Evolutionary conservation across 257 asterid genomes (phyloP), one percentile per base, ranked within the genome.

Genomic region (Fraxinus quadrangulata): DNA sequence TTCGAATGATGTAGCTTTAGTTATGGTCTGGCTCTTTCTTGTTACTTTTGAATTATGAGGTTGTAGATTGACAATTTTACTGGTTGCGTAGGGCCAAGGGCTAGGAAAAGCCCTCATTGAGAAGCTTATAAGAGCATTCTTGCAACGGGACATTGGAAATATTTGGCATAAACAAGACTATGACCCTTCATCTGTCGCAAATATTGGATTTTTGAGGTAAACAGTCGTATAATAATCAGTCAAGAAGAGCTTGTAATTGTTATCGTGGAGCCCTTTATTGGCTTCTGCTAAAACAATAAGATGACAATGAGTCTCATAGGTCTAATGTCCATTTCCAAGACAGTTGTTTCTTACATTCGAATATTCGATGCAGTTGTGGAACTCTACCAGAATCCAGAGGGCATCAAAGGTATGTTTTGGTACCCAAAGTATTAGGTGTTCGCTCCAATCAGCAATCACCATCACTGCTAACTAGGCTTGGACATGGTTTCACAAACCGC

Each of bases 331-430:
- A 67, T 36, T 31, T 39, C 40, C 21, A 34, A 36, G 47, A 36
- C 63, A 49, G 66, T 72, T 54, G 68, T 47, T 78, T 73, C 65
- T 82, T 71, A 23, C 34, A n/a, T n/a, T n/a, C n/a, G n/a, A n/a
- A n/a, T n/a, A 3, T 74, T 71, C 78, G 78, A 70, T 88, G 88
- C 93, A 96, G 99, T 93, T 75, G 94, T 93, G 84, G 98, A 93
- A 31, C 93, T 93, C 90, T 92, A 92, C 70, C 83, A 71, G 76
- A 96, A 89, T 82, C 88, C 98, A 0, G 99, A 93, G 86, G 99
- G 99, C 79, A 95, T 95, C 63, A 95, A 95, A 83, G 97, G 99
- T 16, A 96, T 96, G 99, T 96, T 96, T 81, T 96, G 99, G 99
- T 88, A 93, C 88, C 96, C 97, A 3, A 90, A 86, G 86, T 89